Evolutionary conservation across 2,329 filamentous ascomycete species (phyloP).

Genomic region (Sporothrix protearum): DNA sequence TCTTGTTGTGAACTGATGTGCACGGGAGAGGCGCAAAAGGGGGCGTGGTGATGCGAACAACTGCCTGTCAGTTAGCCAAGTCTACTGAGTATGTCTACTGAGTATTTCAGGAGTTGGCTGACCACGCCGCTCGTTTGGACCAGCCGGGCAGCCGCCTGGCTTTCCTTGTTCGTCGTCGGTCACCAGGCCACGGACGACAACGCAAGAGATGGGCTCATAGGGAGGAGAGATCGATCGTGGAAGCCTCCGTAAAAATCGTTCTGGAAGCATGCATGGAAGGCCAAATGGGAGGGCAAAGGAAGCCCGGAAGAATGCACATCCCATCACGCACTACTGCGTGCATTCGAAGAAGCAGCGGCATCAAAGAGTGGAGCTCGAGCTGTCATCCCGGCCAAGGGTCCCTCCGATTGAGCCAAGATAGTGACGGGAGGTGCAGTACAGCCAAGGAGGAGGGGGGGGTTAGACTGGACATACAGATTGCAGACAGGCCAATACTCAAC

Average conservation of each 20-base stretch:
- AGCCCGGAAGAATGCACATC: not conserved
- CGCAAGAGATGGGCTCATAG: not conserved
- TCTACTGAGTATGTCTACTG: not conserved
- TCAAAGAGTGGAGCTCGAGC: not conserved
- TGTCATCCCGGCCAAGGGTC: constrained; percentile 7
- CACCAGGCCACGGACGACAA: not conserved
- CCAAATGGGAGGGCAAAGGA: not conserved
- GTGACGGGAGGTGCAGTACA: not conserved
- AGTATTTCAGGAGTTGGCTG: not conserved
- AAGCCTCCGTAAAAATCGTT: too few species aligned
- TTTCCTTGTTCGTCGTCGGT: constrained; percentile 8
- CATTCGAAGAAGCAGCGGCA: not conserved
- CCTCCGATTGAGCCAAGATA: not conserved
- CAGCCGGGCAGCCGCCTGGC: not conserved
- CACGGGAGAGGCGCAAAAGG: not conserved
- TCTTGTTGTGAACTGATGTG: not conserved
- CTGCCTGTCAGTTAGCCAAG: not conserved
- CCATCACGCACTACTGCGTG: not conserved
- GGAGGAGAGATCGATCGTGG: not conserved
- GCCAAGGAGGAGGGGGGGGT: not conserved
- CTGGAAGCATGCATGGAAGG: constrained; percentile 15
- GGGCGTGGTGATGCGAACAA: not conserved
- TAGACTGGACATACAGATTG: not conserved
- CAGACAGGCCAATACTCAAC: not conserved
- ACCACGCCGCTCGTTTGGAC: not conserved